These are phyloP conservation scores for Fusarium sp. DNA, from an alignment of 2,329 filamentous ascomycete species.

Conservation along the genomic window DNA sequence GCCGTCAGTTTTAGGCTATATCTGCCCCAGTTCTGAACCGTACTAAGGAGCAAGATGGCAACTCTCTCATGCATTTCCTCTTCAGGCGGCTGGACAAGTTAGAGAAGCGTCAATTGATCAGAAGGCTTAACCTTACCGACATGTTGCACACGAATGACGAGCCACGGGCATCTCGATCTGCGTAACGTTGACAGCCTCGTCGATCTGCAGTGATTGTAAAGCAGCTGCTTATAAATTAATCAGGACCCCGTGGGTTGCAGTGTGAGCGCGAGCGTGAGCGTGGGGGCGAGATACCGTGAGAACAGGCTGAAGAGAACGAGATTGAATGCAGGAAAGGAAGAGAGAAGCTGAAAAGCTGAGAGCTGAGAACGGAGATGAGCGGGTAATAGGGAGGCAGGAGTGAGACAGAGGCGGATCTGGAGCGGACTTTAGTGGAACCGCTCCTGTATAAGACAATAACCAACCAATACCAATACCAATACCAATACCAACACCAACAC, in stretches of 20 bases:
- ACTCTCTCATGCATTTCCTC: constrained; percentile 5
- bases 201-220: not conserved
- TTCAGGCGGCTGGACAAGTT: not conserved
- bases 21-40: not conserved
- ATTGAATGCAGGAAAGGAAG: not conserved
- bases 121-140: not conserved
- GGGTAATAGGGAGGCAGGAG: not conserved
- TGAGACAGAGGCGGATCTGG: not conserved
- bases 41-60: not conserved
- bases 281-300: not conserved
- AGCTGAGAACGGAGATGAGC: not conserved
- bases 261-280: not conserved
- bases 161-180: not conserved
- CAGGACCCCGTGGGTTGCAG: not conserved
- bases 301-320: not conserved
- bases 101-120: not conserved
- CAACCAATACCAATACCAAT: not conserved
- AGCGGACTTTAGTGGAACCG: not conserved
- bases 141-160: not conserved
- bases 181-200: not conserved
- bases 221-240: not conserved
- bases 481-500: not conserved
- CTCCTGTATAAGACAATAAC: not conserved
- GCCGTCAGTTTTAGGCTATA: not conserved
- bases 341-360: not conserved